phyloP scores from a whole-genome alignment of 257 asterid genomes.

The Solanum pennellii region DNA sequence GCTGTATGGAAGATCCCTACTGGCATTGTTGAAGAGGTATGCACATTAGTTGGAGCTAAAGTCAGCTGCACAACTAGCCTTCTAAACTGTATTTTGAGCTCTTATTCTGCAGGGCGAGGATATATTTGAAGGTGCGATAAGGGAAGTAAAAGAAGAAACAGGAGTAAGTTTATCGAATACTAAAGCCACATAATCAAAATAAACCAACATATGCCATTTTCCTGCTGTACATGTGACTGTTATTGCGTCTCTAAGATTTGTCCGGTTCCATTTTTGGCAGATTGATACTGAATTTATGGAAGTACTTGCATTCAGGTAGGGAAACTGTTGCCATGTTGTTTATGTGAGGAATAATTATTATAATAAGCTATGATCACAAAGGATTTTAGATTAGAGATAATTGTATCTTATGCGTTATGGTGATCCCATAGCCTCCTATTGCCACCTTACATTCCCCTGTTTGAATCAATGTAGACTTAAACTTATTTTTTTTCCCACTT shows the following conservation, averaged over 20 bases:
- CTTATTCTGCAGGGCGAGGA: conserved; percentile 59
- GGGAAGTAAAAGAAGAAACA: conserved; percentile 79
- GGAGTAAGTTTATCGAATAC: conserved; percentile 31
- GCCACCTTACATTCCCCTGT: background rate
- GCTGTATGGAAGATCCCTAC: conserved; percentile 76
- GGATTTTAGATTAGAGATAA: background rate
- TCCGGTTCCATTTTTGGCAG: conserved; percentile 14
- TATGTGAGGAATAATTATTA: background rate
- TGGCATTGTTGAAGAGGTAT: conserved; percentile 59
- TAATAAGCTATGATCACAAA: background rate
- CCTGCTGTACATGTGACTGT: background rate
- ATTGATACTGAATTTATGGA: conserved; percentile 35
- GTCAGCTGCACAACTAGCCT: background rate
- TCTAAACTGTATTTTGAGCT: background rate
- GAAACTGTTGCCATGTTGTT: background rate
- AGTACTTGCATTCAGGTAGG: conserved; percentile 35
- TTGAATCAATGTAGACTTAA: background rate
- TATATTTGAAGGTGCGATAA: conserved; percentile 39
- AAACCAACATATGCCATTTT: background rate
- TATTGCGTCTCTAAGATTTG: conserved; percentile 3
- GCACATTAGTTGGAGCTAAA: background rate
- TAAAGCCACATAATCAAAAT: background rate
- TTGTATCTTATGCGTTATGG: background rate
- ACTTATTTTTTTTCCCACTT: background rate
- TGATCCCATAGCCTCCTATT: background rate